Base-by-base conservation (phyloP, 306 rosid species). In the Vicia faba region DNA sequence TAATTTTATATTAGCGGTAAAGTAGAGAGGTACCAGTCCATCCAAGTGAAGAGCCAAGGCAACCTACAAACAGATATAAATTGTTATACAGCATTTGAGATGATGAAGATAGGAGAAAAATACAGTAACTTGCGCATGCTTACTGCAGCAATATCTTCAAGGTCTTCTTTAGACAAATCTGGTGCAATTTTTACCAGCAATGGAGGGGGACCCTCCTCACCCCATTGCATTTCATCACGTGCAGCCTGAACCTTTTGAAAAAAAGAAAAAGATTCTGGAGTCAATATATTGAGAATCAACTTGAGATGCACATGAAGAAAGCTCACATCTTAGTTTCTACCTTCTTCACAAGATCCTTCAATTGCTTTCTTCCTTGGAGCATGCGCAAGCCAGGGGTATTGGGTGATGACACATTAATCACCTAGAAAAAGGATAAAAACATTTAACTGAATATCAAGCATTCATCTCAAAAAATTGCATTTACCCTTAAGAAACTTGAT, bases 191-290 rank as follows among this genome's bases (percentile, higher is more conserved):
- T 93, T 76, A 93, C 98, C 35, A 93, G 89, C 89, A 93, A 83
- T 1, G 98, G 98, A 65, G 98, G 98, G 51, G 96, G 96, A 23
- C 98, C 98, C 84, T 93, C 98, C 75, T 93, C 98, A 28, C 96
- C 98, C 98, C 97, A 93, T 85, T 93, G 98, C 98, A 93, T 93
- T 78, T 93, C 98, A 79, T 93, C 95, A 60, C 98, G 90, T 69
- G 98, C 97, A 55, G 93, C 97, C 68, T 93, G 98, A 78, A 93
- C 86, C 98, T 93, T 65, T 61, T 83, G 12, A 49, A 71, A 18
- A 49, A 75, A 58, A 74, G 76, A 8, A 69, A 75, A 71, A 5
- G 61, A 65, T 51, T 41, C 55, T 19, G 35, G 65, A 78, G 78
- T 74, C 65, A 75, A 78, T 36, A 13, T 44, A 43, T 73, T 60